These are phyloP conservation scores for Arctium minus DNA, from an alignment of 129 eudicot species.

Conservation along the genomic window DNA sequence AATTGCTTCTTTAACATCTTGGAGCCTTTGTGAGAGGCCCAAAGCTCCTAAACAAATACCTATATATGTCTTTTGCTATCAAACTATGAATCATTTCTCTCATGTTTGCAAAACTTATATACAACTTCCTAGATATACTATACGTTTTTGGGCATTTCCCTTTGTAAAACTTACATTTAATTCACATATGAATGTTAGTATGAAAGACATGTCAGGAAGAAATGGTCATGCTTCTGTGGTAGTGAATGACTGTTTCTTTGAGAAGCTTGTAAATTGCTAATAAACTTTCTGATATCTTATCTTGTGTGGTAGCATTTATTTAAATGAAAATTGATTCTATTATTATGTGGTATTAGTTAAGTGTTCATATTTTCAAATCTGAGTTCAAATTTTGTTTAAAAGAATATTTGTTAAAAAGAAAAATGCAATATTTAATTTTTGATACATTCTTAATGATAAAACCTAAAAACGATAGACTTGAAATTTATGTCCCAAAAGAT, in stretches of 20 bases:
- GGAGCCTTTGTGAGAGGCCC: too few species aligned
- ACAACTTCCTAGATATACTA: not conserved
- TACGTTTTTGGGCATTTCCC: not conserved
- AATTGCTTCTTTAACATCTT: not conserved
- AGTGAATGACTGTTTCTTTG: constrained; percentile 16
- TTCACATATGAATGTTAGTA: not conserved
- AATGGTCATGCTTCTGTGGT: constrained; percentile 21
- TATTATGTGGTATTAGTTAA: not conserved
- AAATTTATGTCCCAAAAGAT: not conserved
- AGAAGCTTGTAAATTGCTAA: constrained; percentile 16
- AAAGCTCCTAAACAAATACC: not conserved
- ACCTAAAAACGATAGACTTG: not conserved
- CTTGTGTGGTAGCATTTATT: not conserved
- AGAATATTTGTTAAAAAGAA: not conserved
- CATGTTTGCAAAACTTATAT: not conserved
- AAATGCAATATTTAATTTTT: not conserved
- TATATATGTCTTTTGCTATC: not conserved
- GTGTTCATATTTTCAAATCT: too few species aligned
- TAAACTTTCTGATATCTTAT: constrained; percentile 20
- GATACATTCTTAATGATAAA: not conserved
- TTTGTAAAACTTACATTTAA: not conserved
- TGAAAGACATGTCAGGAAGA: constrained; percentile 19
- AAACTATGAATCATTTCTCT: not conserved
- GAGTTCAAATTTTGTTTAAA: not conserved
- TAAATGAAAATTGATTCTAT: not conserved